A percentile compares a stretch with the other conserved stretches of the same genome.
Conservation (phyloP, 257 asterid species). For the Nicotiana attenuata region DNA sequence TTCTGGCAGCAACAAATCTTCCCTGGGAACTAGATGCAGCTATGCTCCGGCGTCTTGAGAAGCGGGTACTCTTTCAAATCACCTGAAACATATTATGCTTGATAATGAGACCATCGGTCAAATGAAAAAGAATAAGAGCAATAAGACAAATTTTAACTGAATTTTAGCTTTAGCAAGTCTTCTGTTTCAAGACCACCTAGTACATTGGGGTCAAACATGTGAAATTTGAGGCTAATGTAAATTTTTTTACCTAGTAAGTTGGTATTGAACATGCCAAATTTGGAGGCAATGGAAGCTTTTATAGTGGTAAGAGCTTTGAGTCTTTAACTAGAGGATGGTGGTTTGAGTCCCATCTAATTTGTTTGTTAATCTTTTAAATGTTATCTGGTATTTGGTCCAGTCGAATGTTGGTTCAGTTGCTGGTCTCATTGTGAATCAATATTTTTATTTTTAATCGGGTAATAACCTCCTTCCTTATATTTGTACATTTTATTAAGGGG, state of each 20-base stretch:
- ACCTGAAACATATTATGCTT: background rate
- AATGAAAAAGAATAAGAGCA: background rate
- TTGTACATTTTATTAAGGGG: background rate
- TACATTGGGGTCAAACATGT: background rate
- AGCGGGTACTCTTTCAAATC: slow-evolving; percentile 51
- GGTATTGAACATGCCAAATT: background rate
- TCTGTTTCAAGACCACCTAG: background rate
- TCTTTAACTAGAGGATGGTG: background rate
- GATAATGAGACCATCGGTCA: background rate
- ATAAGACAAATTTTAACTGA: background rate
- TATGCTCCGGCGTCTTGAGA: slow-evolving; percentile 97
- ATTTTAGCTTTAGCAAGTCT: background rate
- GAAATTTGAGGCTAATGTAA: background rate
- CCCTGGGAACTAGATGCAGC: slow-evolving; percentile 99
- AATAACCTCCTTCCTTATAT: background rate
- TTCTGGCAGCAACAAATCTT: slow-evolving; percentile 95
- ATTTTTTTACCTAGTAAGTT: background rate
- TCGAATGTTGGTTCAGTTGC: background rate
- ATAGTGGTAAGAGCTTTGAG: background rate
- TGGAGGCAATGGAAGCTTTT: background rate
- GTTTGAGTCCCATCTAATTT: background rate
- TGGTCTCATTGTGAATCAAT: background rate
- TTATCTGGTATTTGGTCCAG: background rate
- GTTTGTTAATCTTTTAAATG: background rate
- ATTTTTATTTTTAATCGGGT: background rate